phyloP scores from a whole-genome alignment of 2,329 filamentous ascomycete genomes.

The Cladosporium sphaerospermum region DNA sequence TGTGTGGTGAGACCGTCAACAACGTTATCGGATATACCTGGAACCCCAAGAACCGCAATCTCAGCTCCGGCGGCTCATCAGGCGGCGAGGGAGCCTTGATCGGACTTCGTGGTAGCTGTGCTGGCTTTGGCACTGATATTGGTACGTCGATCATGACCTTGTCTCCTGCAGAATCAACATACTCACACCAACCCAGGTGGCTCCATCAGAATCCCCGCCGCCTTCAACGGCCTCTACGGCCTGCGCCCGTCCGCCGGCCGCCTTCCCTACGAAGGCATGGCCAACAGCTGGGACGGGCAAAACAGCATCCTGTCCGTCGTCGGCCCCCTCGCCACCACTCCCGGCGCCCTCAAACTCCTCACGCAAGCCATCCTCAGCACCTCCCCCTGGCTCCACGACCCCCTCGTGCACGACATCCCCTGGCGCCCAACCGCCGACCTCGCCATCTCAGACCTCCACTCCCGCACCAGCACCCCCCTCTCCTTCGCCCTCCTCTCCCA shows the following conservation, averaged over 20 bases:
- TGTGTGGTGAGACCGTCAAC: conserved; percentile 56
- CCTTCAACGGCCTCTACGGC: conserved; percentile 53
- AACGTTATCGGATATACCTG: conserved; percentile 54
- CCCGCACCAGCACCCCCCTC: conserved; percentile 31
- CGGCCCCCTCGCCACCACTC: conserved; percentile 55
- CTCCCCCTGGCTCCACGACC: conserved; percentile 61
- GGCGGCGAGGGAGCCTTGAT: conserved; percentile 55
- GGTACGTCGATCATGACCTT: conserved; percentile 34
- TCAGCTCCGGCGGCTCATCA: conserved; percentile 52
- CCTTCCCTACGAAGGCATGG: conserved; percentile 51
- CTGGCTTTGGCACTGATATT: conserved; percentile 53
- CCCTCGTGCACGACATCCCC: conserved; percentile 58
- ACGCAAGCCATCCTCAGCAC: conserved; percentile 51
- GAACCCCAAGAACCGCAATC: conserved; percentile 51
- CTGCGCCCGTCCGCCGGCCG: conserved; percentile 50
- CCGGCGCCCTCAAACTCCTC: conserved; percentile 49
- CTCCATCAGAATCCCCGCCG: conserved; percentile 53
- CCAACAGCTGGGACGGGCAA: conserved; percentile 60
- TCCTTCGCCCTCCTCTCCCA: conserved; percentile 50
- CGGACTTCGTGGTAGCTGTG: conserved; percentile 46
- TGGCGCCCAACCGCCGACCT: conserved; percentile 50
- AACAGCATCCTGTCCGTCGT: conserved; percentile 57
- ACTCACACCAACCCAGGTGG: conserved; percentile 37
- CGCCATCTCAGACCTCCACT: conserved; percentile 28
- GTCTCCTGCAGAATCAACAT: conserved; percentile 34